Base-by-base conservation (phyloP, 495 filamentous ascomycete species). In the Bacidia gigantensis region DNA sequence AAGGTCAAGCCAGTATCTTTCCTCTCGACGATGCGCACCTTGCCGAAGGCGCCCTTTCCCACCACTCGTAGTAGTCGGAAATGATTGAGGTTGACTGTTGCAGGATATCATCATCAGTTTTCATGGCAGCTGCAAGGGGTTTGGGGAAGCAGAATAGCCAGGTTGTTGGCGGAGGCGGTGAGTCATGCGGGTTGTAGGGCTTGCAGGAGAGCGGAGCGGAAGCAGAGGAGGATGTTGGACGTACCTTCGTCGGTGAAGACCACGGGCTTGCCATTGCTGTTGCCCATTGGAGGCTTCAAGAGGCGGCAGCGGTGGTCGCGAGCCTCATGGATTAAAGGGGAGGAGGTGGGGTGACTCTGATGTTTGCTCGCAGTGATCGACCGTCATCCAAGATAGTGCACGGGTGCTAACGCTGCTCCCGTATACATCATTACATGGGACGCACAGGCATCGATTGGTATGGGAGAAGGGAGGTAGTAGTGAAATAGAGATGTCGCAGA, bases 11-110 rank as follows among this genome's bases (percentile, higher is more conserved):
- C 83, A 1, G 90, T 93, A 64, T 98, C 92, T 66, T 96, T 98
- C 56, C 89, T 78, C 72, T 98, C 92, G 59, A 98, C 92, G 59
- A 98, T 98, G 53, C 92, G 83, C 54, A 98, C 92, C 66, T 98
- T 98, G 55, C 92, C 92, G 67, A 98, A 98, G 18, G 92, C 93
- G 61, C 92, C 92, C 64, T 95, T 94, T 46, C 92, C 92, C 51
- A 98, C 92, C 54, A 98, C 92, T 60, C 92, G 82, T 29, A 97
- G 74, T 23, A 98, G 78, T 58, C 89, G 84, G 64, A 98, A 98
- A 65, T 98, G 93, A 61, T 96, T 95, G 58, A 98, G 82, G 68
- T 95, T 96, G 59, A 94, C 92, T 95, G 58, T 21, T 14, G 17
- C 38, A 51, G 41, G 47, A 52, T 24, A 58, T 54, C 44, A 53